phyloP scores from a whole-genome alignment of 768 basidiomycete genomes.

The Megacollybia marginata region DNA sequence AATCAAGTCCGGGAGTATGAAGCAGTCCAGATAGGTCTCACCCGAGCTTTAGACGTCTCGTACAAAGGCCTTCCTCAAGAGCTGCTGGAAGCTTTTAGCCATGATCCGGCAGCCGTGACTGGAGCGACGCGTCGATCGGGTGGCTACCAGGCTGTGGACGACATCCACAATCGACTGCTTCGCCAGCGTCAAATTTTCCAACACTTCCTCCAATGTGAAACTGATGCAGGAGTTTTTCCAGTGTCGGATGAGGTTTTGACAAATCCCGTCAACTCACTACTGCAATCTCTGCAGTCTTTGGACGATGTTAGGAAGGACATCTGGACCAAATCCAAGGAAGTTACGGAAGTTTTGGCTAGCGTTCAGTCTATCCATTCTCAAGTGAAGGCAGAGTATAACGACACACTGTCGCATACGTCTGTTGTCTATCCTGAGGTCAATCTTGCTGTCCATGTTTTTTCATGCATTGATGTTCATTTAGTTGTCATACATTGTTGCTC shows the following conservation, averaged over 20 bases:
- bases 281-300: slow-evolving; percentile 41
- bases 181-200: slow-evolving; percentile 52
- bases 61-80: slow-evolving; percentile 52
- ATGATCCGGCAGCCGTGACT: slow-evolving; percentile 73
- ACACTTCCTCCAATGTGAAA: slow-evolving; percentile 32
- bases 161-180: slow-evolving; percentile 56
- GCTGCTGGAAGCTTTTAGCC: slow-evolving; percentile 65
- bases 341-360: slow-evolving; percentile 37
- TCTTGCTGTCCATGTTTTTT: slow-evolving; percentile 1
- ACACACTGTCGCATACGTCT: slow-evolving; percentile 60
- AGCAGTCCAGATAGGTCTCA: slow-evolving; percentile 42
- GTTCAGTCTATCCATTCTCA: slow-evolving; percentile 48
- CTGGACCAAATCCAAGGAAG: slow-evolving; percentile 37
- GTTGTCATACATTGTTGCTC: slow-evolving; percentile 62
- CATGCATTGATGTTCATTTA: slow-evolving; percentile 15
- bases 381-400: slow-evolving; percentile 62
- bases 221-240: slow-evolving; percentile 8
- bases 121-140: slow-evolving; percentile 50
- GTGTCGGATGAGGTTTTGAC: slow-evolving; percentile 39
- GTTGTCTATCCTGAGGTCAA: slow-evolving; percentile 71
- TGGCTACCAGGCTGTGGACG: slow-evolving; percentile 72
- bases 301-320: slow-evolving; percentile 40
- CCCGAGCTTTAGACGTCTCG: slow-evolving; percentile 37
- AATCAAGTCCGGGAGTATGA: slow-evolving; percentile 61
- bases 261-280: slow-evolving; percentile 44